Base-by-base conservation (phyloP, 345 rosid species). In the Eucalyptus decipiens region DNA sequence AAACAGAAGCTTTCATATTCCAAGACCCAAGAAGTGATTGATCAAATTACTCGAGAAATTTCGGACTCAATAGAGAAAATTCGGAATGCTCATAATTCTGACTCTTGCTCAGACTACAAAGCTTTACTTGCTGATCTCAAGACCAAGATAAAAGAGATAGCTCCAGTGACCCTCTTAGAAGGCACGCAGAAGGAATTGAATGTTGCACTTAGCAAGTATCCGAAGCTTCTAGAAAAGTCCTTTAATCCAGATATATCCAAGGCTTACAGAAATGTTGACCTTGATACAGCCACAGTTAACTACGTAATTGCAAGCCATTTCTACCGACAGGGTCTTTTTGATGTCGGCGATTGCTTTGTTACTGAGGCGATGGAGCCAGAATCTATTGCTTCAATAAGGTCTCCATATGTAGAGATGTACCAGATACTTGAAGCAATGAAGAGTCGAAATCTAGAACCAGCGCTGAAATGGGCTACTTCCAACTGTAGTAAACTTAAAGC, bases 301-400 rank as follows among this genome's bases (percentile, higher is more conserved):
- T 94, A 95, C 89, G 92, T 97, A 88, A 91, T 96, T 93, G 94
- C 95, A 14, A 90, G 90, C 88, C 97, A 97, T 91, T 94, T 95
- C 56, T 96, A 97, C 91, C 91, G 91, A 91, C 94, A 94, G 85
- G 98, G 99, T 42, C 92, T 94, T 92, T 96, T 97, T 91, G 97
- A 97, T 89, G 88, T 95, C 37, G 98, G 99, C 69, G 98, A 97
- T 91, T 94, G 93, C 92, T 90, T 97, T 24, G 90, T 92, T 87
- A 91, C 90, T 85, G 99, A 91, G 90, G 93, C 91, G 21, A 85
- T 86, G 83, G 88, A 85, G 88, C 81, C 50, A 52, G 91, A 90
- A 62, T 80, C 87, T 23, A 76, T 47, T 26, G 37, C 54, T 76
- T 42, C 65, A 18, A 87, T 90, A 45, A 94, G 92, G 90, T 94